phyloP scores from a whole-genome alignment of 768 basidiomycete genomes.

The Coprinellus micaceus region DNA sequence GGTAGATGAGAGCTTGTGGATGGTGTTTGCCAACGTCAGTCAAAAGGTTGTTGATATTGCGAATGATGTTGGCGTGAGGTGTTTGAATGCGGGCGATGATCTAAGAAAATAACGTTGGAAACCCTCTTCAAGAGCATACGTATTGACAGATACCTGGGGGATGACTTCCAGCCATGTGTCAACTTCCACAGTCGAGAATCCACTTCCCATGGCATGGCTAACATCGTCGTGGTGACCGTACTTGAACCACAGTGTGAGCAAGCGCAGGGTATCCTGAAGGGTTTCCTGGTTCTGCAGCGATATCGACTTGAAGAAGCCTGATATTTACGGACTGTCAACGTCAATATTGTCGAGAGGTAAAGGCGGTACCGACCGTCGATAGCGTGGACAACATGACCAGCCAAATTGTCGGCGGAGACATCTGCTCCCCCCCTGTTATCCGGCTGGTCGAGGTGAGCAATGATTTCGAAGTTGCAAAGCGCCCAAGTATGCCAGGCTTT shows the following conservation, averaged over 20 bases:
- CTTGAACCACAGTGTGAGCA: conserved; percentile 97
- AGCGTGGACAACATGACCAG: conserved; percentile 85
- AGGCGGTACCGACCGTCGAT: conserved; percentile 61
- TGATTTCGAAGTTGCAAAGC: conserved; percentile 91
- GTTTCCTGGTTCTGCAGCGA: conserved; percentile 85
- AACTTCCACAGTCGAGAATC: conserved; percentile 86
- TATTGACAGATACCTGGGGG: conserved; percentile 92
- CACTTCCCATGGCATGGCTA: conserved; percentile 80
- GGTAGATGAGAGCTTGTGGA: conserved; percentile 95
- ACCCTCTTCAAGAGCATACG: too few relatives aligned
- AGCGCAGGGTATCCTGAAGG: conserved; percentile 88
- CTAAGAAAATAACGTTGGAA: conserved; percentile 46
- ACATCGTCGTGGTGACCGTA: conserved; percentile 90
- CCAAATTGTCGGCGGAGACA: conserved; percentile 58
- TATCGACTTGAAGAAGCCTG: conserved; percentile 95
- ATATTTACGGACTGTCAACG: conserved; percentile 4
- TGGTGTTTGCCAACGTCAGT: conserved; percentile 94
- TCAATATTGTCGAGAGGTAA: conserved; percentile 1
- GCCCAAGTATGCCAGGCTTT: conserved; percentile 99
- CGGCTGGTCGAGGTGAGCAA: conserved; percentile 73
- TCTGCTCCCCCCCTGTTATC: conserved; percentile 52
- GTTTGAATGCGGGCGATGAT: conserved; percentile 99
- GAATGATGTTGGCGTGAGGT: conserved; percentile 78
- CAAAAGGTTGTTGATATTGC: conserved; percentile 84
- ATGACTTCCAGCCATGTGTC: conserved; percentile 99